Percentiles rank a stretch among this genome's conserved stretches.
Conservation (phyloP, 2,329 filamentous ascomycete genomes). For the Clarireedia homoeocarpa region DNA sequence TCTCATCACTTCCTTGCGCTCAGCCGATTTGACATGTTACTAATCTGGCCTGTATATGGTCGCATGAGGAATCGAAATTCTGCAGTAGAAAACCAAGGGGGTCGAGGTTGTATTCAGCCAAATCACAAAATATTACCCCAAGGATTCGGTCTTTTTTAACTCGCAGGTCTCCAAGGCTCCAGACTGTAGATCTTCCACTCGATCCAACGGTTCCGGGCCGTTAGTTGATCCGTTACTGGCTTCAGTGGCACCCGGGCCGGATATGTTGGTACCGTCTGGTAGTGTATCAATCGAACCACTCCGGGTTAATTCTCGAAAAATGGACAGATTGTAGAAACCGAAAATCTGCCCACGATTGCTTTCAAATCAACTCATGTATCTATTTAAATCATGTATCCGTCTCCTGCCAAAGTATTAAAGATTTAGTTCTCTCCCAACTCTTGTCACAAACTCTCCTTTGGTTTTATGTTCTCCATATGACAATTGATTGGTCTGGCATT, state of each 20-base stretch:
- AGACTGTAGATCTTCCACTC: neutral
- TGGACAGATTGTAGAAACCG: constrained; percentile 4
- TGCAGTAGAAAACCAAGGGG: no score
- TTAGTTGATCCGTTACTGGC: neutral
- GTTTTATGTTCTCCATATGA: neutral
- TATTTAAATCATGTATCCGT: neutral
- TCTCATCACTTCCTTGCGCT: neutral
- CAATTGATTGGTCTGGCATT: neutral
- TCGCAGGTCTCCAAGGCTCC: no score
- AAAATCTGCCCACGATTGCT: neutral
- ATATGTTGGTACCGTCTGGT: neutral
- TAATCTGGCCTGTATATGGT: no score
- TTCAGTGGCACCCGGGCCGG: neutral
- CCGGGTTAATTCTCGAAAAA: neutral
- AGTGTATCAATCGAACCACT: constrained; percentile 1
- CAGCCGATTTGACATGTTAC: neutral
- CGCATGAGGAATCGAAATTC: no score
- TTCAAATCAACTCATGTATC: neutral
- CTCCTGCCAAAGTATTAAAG: neutral
- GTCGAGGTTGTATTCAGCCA: no score
- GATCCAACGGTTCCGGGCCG: neutral
- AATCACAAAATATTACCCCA: no score
- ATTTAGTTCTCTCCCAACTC: neutral
- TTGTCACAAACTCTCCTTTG: neutral
- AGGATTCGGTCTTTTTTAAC: no score